phyloP scores from a whole-genome alignment of 305 asterid species.

The Fraxinus albicans region DNA sequence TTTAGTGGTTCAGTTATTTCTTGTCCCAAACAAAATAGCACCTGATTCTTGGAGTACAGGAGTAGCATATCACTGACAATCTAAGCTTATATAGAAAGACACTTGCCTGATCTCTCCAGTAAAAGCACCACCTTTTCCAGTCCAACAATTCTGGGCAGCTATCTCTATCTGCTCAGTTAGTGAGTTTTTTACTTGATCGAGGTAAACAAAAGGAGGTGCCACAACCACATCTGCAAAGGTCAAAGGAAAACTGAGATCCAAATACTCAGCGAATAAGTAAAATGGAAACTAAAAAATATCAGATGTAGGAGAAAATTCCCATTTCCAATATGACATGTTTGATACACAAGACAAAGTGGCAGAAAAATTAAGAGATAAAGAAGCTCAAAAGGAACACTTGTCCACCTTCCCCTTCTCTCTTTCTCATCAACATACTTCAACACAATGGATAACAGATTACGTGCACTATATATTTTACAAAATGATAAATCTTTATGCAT shows the following conservation, averaged over 20 bases:
- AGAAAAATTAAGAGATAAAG: neutral
- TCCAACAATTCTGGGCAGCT: slow-evolving; percentile 91
- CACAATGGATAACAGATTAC: neutral
- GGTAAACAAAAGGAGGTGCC: slow-evolving; percentile 84
- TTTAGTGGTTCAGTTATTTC: neutral
- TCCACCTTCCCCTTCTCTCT: neutral
- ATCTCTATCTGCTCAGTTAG: slow-evolving; percentile 66
- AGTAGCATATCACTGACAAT: slow-evolving; percentile 13
- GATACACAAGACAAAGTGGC: neutral
- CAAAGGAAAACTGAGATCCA: slow-evolving; percentile 22
- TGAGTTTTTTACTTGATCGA: slow-evolving; percentile 77
- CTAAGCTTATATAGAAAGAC: slow-evolving; percentile 11
- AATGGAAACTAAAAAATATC: neutral
- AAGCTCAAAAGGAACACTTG: neutral
- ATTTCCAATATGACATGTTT: neutral
- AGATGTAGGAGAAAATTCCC: neutral
- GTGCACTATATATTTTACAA: neutral
- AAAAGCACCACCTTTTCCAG: slow-evolving; percentile 94
- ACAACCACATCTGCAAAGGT: slow-evolving; percentile 74
- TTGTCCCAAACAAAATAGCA: slow-evolving; percentile 19
- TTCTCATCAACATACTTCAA: neutral
- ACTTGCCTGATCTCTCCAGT: slow-evolving; percentile 93
- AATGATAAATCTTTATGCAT: neutral
- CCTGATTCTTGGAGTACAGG: slow-evolving; percentile 5
- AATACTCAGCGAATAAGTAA: neutral